Evolutionary conservation across 2,329 filamentous ascomycete species (phyloP).

Genomic region (Calonectria naviculata): DNA sequence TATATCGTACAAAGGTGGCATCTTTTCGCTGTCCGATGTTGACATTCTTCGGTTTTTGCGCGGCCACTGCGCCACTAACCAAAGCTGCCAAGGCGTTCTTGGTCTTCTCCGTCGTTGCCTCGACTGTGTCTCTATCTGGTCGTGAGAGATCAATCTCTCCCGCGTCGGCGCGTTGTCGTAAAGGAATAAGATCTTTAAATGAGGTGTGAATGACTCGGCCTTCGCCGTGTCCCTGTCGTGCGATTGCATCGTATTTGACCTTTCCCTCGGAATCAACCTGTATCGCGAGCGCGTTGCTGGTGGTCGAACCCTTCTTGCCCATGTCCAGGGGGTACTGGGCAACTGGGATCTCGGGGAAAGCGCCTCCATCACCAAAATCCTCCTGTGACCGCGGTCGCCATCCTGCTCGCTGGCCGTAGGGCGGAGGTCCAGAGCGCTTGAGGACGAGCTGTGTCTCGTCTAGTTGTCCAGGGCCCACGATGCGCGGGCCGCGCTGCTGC

Average conservation of each 20-base stretch:
- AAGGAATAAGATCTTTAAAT: conserved; percentile 96
- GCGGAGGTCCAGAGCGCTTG: conserved; percentile 84
- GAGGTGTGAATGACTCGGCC: conserved; percentile 90
- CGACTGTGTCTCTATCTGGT: conserved; percentile 86
- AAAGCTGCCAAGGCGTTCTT: conserved; percentile 86
- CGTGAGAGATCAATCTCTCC: conserved; percentile 90
- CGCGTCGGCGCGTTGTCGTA: conserved; percentile 91
- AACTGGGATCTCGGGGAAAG: conserved; percentile 92
- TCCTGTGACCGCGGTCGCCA: conserved; percentile 91
- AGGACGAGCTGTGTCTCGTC: conserved; percentile 89
- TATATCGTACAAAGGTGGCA: conserved; percentile 94
- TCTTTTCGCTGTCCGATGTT: conserved; percentile 84
- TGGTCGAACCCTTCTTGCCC: conserved; percentile 80
- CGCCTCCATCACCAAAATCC: conserved; percentile 96
- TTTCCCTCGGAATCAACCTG: conserved; percentile 93
- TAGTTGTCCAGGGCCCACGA: conserved; percentile 82
- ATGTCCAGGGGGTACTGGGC: conserved; percentile 97
- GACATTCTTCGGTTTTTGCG: conserved; percentile 96
- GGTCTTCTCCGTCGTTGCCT: conserved; percentile 86
- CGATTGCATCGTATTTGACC: conserved; percentile 96
- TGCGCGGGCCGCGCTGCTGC: conserved; percentile 82
- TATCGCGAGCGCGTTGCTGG: conserved; percentile 89
- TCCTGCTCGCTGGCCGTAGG: conserved; percentile 87
- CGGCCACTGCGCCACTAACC: conserved; percentile 85
- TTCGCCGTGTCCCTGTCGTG: conserved; percentile 86